Evolutionary conservation across 257 asterid genomes (phyloP).

Genomic region (Fraxinus excelsior): DNA sequence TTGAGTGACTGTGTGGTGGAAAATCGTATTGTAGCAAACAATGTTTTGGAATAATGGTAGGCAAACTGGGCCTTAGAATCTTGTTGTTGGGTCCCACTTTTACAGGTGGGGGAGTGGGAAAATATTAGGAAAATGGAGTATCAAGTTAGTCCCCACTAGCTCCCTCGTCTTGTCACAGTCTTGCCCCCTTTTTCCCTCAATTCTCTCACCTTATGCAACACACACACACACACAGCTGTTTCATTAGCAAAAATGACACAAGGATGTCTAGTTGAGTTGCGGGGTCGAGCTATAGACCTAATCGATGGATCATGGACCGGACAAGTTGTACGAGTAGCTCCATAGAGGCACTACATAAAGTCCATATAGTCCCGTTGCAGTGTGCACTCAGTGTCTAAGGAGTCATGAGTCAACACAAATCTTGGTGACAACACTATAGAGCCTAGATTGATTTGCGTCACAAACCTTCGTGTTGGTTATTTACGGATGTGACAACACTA

Average conservation of each 20-base stretch:
- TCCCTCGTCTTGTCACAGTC: constrained; percentile 43
- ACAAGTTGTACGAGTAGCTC: background rate
- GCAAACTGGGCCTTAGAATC: too few relatives aligned
- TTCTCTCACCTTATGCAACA: constrained; percentile 40
- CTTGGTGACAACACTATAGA: too few relatives aligned
- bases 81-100: constrained; percentile 12
- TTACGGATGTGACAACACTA: too few relatives aligned
- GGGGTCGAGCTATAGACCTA: background rate
- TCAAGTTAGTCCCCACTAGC: background rate
- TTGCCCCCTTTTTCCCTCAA: constrained; percentile 41
- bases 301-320: background rate
- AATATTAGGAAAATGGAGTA: background rate
- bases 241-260: background rate
- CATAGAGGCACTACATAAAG: too few relatives aligned
- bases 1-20: too few relatives aligned
- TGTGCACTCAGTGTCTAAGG: background rate
- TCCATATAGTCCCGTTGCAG: too few relatives aligned
- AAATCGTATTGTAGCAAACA: too few relatives aligned
- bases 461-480: too few relatives aligned
- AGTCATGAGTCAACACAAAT: background rate
- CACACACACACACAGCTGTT: background rate
- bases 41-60: too few relatives aligned
- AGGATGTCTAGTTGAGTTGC: background rate
- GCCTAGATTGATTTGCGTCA: too few relatives aligned
- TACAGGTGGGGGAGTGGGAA: background rate